Percentiles rank a stretch among this genome's conserved stretches.
Evolutionary conservation across 139 green algal genomes (phyloP).

Genomic region (Dunaliella primolecta): DNA sequence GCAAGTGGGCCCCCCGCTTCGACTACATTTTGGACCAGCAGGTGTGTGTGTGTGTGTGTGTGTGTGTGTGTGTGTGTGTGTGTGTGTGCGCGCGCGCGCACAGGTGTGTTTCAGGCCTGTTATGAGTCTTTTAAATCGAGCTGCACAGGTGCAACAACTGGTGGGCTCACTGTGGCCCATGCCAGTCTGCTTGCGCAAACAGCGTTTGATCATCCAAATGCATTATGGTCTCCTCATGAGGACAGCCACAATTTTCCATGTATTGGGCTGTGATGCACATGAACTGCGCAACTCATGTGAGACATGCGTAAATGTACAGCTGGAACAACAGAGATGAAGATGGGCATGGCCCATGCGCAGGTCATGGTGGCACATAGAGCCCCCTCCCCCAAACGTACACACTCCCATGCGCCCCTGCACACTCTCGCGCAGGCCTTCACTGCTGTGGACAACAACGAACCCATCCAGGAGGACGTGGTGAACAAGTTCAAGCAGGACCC

Average conservation of each 20-base stretch:
- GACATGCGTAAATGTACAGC: too few relatives aligned
- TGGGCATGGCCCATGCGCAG: too few relatives aligned
- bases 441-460: constrained; percentile 64
- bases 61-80: neutral
- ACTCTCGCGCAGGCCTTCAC: constrained; percentile 5
- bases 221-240: too few relatives aligned
- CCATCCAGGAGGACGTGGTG: constrained; percentile 56
- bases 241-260: too few relatives aligned
- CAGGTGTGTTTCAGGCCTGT: too few relatives aligned
- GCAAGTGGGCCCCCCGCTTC: constrained; percentile 98
- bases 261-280: too few relatives aligned
- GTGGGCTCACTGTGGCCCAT: too few relatives aligned
- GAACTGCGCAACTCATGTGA: too few relatives aligned
- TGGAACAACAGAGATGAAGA: too few relatives aligned
- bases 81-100: neutral
- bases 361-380: neutral
- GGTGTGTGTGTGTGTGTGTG: constrained; percentile 9
- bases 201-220: too few relatives aligned
- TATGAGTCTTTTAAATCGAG: neutral
- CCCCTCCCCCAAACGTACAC: neutral
- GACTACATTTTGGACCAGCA: constrained; percentile 98
- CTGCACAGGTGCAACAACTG: too few relatives aligned
- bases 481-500: constrained; percentile 44
- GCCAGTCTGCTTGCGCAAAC: too few relatives aligned
- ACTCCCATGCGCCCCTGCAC: neutral